Evolutionary conservation across 2,329 filamentous ascomycete species (phyloP).

Genomic region (Fusarium floridanum): DNA sequence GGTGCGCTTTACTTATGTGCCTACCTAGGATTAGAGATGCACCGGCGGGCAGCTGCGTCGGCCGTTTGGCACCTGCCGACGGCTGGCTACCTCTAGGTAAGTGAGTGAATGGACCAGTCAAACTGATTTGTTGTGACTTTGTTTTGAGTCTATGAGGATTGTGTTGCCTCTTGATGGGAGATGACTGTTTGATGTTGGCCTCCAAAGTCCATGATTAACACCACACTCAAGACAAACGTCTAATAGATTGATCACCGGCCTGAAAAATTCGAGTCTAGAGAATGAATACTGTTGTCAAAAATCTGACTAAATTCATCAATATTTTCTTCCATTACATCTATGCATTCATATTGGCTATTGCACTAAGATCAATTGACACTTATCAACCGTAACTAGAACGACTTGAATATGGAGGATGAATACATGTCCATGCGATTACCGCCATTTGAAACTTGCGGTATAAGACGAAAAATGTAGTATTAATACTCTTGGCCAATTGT

Average conservation of each 20-base stretch:
- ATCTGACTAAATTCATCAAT: background rate
- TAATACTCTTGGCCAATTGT: background rate
- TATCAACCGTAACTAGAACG: background rate
- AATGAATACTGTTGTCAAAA: background rate
- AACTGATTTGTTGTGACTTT: background rate
- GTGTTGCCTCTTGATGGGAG: background rate
- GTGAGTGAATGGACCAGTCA: background rate
- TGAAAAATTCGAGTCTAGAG: background rate
- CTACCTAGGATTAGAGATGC: background rate
- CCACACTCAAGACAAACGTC: background rate
- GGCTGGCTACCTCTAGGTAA: background rate
- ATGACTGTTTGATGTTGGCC: background rate
- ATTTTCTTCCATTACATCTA: background rate
- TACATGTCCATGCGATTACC: background rate
- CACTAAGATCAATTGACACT: background rate
- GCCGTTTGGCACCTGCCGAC: constrained; percentile 28
- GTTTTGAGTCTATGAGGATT: background rate
- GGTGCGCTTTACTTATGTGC: background rate
- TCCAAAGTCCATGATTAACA: background rate
- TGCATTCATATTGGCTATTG: background rate
- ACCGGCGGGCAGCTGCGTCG: constrained; percentile 21
- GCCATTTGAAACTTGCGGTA: background rate
- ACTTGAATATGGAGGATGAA: background rate
- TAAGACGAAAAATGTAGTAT: background rate
- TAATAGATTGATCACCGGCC: background rate